Evolutionary conservation across 148 eudicot species (phyloP).

Genomic region (Rhododendron griersonianum): DNA sequence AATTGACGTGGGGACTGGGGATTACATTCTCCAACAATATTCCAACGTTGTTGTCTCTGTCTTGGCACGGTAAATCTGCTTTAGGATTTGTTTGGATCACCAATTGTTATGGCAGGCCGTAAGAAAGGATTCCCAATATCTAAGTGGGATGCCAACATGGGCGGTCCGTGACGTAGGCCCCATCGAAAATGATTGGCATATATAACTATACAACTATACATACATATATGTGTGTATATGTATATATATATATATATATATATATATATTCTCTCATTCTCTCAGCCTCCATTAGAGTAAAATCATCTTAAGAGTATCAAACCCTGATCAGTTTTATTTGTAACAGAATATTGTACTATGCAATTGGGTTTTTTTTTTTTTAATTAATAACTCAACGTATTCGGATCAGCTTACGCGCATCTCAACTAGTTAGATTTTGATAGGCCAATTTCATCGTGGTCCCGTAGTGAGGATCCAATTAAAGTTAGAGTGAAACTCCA

Average conservation of each 20-base stretch:
- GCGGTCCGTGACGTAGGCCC: conserved; percentile 9
- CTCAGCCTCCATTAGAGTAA: neutral
- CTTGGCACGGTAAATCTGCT: neutral
- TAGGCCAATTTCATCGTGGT: neutral
- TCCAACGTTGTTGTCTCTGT: neutral
- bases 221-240: too few species aligned
- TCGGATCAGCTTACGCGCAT: neutral
- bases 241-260: too few species aligned
- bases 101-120: neutral
- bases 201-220: too few species aligned
- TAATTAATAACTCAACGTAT: too few species aligned
- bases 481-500: neutral
- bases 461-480: too few species aligned
- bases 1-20: too few species aligned
- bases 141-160: neutral
- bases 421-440: neutral
- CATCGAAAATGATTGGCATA: neutral
- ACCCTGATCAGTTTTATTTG: neutral
- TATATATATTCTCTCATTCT: neutral
- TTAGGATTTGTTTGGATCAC: neutral
- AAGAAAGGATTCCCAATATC: neutral
- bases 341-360: neutral
- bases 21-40: too few species aligned
- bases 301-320: neutral
- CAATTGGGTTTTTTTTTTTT: neutral